Evolutionary conservation across 2,329 filamentous ascomycete genomes (phyloP), one percentile per base, ranked within the genome.

Genomic region (Colletotrichum tropicicola): DNA sequence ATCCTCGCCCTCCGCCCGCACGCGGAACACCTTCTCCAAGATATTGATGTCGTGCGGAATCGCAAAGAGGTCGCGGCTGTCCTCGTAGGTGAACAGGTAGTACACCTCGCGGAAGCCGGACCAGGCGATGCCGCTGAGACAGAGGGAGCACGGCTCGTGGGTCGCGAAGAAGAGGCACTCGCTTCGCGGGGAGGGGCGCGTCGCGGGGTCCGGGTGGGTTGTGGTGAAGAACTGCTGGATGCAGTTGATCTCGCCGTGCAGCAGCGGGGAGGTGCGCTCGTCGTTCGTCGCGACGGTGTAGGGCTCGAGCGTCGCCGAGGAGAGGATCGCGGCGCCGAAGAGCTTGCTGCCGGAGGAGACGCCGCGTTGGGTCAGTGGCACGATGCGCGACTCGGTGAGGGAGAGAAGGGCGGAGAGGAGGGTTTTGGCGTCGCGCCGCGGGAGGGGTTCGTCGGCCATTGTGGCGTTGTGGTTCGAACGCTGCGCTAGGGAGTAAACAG

Each of bases 231-330:
- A 88, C 30, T 82, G 74, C 69, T 87, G 85, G 73, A 88, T 87
- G 77, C 85, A 88, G 73, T 87, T 85, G 73, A 88, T 86, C 68
- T 88, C 86, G 65, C 85, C 86, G 72, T 88, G 86, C 8, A 88
- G 78, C 4, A 88, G 78, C 2, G 86, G 86, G 5, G 85, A 87
- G 1, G 72, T 72, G 10, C 79, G 78, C 72, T 88, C 85, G 72
- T 87, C 82, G 77, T 88, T 88, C 47, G 84, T 87, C 9, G 85
- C 79, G 6, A 85, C 80, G 0, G 82, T 85, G 13, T 84, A 72
- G 3, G 82, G 77, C 0, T 68, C 45, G 6, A 87, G 79, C 15
- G 70, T 72, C 2, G 73, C 49, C 1, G 80, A 78, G 7, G 78
- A 75, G 4, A 88, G 76, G 64, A 88, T 83, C 9, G 85, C 84